phyloP scores from a whole-genome alignment of 2,329 filamentous ascomycete genomes.

The Colletotrichum cereale region DNA sequence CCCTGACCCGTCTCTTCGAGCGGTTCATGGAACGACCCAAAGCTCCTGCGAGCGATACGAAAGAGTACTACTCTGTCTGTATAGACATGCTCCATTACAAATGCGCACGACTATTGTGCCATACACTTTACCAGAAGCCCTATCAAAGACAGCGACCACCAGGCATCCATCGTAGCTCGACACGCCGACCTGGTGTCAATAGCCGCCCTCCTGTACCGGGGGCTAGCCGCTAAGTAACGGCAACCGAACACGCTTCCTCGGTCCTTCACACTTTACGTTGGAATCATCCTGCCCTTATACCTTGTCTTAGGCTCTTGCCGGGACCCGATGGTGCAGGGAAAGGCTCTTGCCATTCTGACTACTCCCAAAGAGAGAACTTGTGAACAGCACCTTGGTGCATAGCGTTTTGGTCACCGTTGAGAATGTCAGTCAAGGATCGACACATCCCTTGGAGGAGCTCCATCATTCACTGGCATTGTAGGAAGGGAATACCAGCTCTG shows the following conservation, averaged over 20 bases:
- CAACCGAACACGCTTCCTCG: conserved; percentile 12
- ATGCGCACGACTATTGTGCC: conserved; percentile 26
- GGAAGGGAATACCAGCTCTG: conserved; percentile 25
- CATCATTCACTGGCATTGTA: conserved; percentile 18
- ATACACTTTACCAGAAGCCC: conserved; percentile 28
- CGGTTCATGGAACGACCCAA: conserved; percentile 27
- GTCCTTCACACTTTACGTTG: conserved; percentile 32
- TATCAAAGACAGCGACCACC: conserved; percentile 7
- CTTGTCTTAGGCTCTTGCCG: conserved; percentile 24
- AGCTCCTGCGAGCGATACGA: conserved; percentile 13
- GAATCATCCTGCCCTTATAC: conserved; percentile 29
- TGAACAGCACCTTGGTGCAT: conserved; percentile 26
- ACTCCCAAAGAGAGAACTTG: conserved; percentile 20
- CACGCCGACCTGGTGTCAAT: conserved; percentile 26
- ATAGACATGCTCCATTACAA: conserved; percentile 36
- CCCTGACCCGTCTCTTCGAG: conserved; percentile 35
- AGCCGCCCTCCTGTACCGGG: conserved; percentile 12
- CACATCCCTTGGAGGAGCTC: conserved; percentile 13
- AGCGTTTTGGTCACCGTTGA: conserved; percentile 28
- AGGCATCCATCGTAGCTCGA: background rate
- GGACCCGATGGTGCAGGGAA: conserved; percentile 14
- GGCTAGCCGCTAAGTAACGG: conserved; percentile 13
- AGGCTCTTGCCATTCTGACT: conserved; percentile 25
- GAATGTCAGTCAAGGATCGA: conserved; percentile 1
- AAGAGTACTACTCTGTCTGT: conserved; percentile 31